Evolutionary conservation across 139 green algal genomes (phyloP).

Genomic region (Penium margaritaceum): DNA sequence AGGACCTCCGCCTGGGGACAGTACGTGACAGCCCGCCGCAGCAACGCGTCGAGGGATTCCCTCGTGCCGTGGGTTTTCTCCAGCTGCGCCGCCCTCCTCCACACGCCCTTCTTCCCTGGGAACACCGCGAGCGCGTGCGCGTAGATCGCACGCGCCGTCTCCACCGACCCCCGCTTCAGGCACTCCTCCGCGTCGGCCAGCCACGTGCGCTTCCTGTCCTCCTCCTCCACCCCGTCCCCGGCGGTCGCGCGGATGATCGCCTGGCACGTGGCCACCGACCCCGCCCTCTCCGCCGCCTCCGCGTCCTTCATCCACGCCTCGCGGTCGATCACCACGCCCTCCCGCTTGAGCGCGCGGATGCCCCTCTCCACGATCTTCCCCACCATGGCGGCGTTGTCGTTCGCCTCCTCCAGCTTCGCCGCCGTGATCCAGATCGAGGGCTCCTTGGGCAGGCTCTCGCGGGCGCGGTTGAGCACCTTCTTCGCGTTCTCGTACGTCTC

Average conservation of each 20-base stretch:
- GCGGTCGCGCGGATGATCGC: conserved; percentile 74
- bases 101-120: conserved; percentile 74
- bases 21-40: conserved; percentile 73
- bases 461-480: conserved; percentile 91
- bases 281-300: conserved; percentile 45
- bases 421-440: conserved; percentile 85
- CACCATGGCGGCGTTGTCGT: conserved; percentile 71
- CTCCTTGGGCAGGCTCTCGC: conserved; percentile 84
- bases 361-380: conserved; percentile 64
- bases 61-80: conserved; percentile 78
- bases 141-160: conserved; percentile 84
- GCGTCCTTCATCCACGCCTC: conserved; percentile 77
- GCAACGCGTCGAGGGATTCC: conserved; percentile 70
- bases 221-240: conserved; percentile 75
- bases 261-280: conserved; percentile 37
- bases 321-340: conserved; percentile 82
- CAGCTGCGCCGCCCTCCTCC: conserved; percentile 75
- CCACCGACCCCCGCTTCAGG: conserved; percentile 58
- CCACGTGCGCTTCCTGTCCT: conserved; percentile 81
- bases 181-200: conserved; percentile 80
- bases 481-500: conserved; percentile 87
- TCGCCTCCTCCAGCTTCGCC: conserved; percentile 89
- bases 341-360: conserved; percentile 63
- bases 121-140: conserved; percentile 64
- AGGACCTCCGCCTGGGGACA: conserved; percentile 87